Evolutionary conservation across 164 flowering plant species (phyloP), one percentile per base, ranked within the genome.

Genomic region (Protea cynaroides): DNA sequence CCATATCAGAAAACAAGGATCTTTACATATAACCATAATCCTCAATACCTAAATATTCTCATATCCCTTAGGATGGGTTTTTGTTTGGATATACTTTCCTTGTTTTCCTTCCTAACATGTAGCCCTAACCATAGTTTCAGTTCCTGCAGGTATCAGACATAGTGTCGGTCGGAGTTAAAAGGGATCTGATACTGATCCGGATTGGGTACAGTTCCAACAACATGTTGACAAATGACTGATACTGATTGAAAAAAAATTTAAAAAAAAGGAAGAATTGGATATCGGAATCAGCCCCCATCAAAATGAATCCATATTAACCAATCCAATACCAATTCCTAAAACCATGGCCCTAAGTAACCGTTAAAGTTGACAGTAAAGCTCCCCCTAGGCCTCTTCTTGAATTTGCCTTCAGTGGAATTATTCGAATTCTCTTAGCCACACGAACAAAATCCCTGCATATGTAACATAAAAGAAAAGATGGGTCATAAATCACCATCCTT

Each of bases 371-470:
- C 59, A 36, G 22, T 37, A 59, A 53, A 11, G 58, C 61, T 8
- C 47, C 62, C 61, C 40, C 62, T 72, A 69, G 50, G 61, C 69
- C 75, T 66, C 70, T 83, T 68, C 80, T 81, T 18, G 86, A 63
- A 38, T 79, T 89, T 9, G 67, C 73, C 80, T 87, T 90, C 40
- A 50, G 81, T 11, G 93, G 93, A 58, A 90, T 29, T 63, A 90
- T 82, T 46, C 96, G 73, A 58, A 89, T 89, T 76, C 93, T 82
- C 78, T 80, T 89, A 0, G 86, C 91, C 69, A 85, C 89, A 8
- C 91, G 83, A 13, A 87, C 89, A 72, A 89, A 89, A 77, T 86
- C 93, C 78, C 96, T 89, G 55, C 68, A 59, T 8, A 69, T 11
- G 36, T 10, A 22, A 25, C 8, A 36, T 13, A 53, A 17, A 37